Evolutionary conservation across 495 filamentous ascomycete species (phyloP).

Genomic region (Trichocladium antarcticum): DNA sequence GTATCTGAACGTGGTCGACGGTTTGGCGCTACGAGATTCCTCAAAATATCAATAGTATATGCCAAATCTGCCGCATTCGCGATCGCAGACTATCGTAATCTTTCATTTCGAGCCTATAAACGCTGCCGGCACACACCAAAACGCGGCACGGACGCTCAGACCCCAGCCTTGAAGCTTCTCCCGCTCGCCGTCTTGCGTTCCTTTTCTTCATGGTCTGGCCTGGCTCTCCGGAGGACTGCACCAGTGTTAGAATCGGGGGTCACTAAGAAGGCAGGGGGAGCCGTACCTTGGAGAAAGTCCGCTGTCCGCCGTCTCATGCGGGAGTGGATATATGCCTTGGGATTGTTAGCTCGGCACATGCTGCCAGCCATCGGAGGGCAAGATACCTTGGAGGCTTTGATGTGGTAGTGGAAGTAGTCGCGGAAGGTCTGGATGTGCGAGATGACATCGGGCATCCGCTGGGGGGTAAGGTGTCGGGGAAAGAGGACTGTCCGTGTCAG

Average conservation of each 20-base stretch:
- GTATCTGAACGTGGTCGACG: no score
- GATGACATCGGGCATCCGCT: constrained; percentile 86
- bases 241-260: background rate
- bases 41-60: no score
- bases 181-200: constrained; percentile 97
- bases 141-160: constrained; percentile 1
- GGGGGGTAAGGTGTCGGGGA: constrained; percentile 81
- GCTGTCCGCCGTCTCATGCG: constrained; percentile 94
- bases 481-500: constrained; percentile 64
- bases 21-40: no score
- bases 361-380: no score
- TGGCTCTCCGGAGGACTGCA: constrained; percentile 74
- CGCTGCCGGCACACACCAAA: background rate
- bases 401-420: constrained; percentile 99
- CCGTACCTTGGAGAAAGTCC: constrained; percentile 85
- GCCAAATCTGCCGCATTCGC: constrained; percentile 1
- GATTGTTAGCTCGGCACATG: no score
- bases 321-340: constrained; percentile 93
- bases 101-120: constrained; percentile 1
- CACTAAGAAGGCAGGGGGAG: background rate
- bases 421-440: constrained; percentile 99
- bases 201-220: constrained; percentile 92
- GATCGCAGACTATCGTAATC: background rate
- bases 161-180: constrained; percentile 65
- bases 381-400: constrained; percentile 98